Conservation (phyloP, 257 asterid genomes). For the Fraxinus quadrangulata region DNA sequence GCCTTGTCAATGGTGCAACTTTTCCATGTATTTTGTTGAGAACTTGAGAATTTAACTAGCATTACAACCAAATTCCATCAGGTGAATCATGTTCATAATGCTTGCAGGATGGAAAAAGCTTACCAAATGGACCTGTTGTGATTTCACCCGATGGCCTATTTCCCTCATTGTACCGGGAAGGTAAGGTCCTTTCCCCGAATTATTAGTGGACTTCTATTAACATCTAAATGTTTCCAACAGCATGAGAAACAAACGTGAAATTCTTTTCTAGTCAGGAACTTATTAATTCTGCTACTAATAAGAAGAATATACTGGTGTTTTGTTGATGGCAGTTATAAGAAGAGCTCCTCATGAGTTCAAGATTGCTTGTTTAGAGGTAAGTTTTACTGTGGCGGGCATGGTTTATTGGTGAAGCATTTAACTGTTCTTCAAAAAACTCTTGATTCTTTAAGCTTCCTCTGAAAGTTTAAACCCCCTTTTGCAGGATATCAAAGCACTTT, state of each 20-base stretch:
- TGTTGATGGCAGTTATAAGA: conserved; percentile 70
- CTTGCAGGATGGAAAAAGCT: conserved; percentile 89
- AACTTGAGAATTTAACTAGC: not conserved
- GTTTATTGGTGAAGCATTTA: conserved; percentile 1
- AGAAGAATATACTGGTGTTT: conserved; percentile 1
- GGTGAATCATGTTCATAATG: conserved; percentile 27
- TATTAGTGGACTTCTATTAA: not conserved
- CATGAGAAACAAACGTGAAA: not conserved
- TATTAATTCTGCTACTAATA: not conserved
- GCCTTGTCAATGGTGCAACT: not conserved
- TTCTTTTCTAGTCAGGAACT: not conserved
- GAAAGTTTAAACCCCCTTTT: conserved; percentile 17
- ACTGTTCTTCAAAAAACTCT: not conserved
- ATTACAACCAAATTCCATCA: not conserved
- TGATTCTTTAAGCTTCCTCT: conserved; percentile 1
- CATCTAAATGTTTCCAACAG: not conserved
- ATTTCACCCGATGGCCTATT: conserved; percentile 98
- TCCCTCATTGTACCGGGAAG: conserved; percentile 95
- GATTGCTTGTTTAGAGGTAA: conserved; percentile 98
- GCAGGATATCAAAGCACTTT: conserved; percentile 98
- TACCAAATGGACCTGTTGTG: conserved; percentile 96
- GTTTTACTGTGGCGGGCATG: not conserved
- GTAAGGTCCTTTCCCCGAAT: conserved; percentile 33
- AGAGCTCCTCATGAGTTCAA: conserved; percentile 99
- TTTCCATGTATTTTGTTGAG: not conserved